Conservation (phyloP, 345 rosid genomes). For the Diplotaxis tenuifolia region DNA sequence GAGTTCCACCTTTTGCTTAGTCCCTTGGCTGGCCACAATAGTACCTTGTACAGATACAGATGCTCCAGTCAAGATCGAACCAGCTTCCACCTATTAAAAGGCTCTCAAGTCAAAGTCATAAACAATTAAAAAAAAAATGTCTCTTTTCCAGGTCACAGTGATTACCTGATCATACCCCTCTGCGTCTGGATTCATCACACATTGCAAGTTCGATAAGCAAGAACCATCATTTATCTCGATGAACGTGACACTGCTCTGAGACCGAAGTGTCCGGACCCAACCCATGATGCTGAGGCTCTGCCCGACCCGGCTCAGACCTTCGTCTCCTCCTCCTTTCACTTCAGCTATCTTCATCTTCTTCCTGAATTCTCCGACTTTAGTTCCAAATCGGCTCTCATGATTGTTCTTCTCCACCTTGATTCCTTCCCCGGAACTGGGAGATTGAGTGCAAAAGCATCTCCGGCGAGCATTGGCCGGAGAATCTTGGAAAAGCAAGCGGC, state of each 20-base stretch:
- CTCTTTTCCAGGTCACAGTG: background rate
- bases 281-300: slow-evolving; percentile 63
- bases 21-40: slow-evolving; percentile 80
- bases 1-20: slow-evolving; percentile 85
- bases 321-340: slow-evolving; percentile 68
- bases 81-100: slow-evolving; percentile 70
- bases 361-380: slow-evolving; percentile 55
- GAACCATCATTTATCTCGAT: slow-evolving; percentile 97
- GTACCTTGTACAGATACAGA: slow-evolving; percentile 81
- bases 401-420: background rate
- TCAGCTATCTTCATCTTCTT: slow-evolving; percentile 70
- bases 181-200: slow-evolving; percentile 70
- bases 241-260: slow-evolving; percentile 81
- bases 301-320: slow-evolving; percentile 66
- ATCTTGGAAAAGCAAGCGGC: background rate
- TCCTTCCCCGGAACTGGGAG: slow-evolving; percentile 27
- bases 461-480: slow-evolving; percentile 26
- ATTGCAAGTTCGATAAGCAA: slow-evolving; percentile 93
- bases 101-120: too few species aligned
- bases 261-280: slow-evolving; percentile 91
- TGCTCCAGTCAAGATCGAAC: slow-evolving; percentile 77
- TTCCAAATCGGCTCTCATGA: background rate
- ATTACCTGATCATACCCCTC: slow-evolving; percentile 91
- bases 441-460: slow-evolving; percentile 32
- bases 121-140: background rate